Evolutionary conservation across 129 eudicot genomes (phyloP).

Genomic region (Arctium minus): DNA sequence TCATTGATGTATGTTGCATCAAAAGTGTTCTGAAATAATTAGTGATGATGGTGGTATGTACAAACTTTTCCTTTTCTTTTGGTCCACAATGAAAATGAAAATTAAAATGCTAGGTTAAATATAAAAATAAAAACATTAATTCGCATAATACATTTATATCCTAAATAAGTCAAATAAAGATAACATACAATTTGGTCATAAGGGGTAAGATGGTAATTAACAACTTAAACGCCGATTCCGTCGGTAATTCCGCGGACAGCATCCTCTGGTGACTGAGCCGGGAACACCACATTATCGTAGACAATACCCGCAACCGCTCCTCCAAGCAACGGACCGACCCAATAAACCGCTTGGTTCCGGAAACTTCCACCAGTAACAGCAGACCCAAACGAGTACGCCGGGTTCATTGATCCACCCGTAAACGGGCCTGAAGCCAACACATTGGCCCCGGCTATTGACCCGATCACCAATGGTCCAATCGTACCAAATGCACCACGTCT

Average conservation of each 20-base stretch:
- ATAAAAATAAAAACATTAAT: not conserved
- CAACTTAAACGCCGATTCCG: conserved; percentile 39
- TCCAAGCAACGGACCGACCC: conserved; percentile 93
- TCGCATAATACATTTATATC: not conserved
- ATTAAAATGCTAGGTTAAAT: not conserved
- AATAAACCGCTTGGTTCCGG: conserved; percentile 89
- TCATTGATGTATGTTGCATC: conserved; percentile 16
- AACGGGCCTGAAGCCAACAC: conserved; percentile 82
- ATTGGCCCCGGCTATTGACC: conserved; percentile 77
- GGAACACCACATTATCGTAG: conserved; percentile 77
- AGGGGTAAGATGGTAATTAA: not conserved
- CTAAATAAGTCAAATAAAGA: not conserved
- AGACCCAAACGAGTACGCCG: conserved; percentile 81
- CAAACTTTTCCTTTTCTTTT: not conserved
- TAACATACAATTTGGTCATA: not conserved
- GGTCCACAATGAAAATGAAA: not conserved
- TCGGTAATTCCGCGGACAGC: conserved; percentile 39
- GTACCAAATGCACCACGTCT: conserved; percentile 55
- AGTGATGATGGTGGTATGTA: conserved; percentile 13
- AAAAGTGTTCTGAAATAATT: conserved; percentile 10
- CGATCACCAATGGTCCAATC: conserved; percentile 69
- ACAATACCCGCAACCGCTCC: conserved; percentile 63
- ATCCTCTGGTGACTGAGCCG: conserved; percentile 51
- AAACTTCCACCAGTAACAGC: conserved; percentile 71
- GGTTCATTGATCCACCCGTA: conserved; percentile 96